These are phyloP conservation scores for Auxenochlorella protothecoides DNA, from an alignment of 139 green algal species.

Conservation along the genomic window DNA sequence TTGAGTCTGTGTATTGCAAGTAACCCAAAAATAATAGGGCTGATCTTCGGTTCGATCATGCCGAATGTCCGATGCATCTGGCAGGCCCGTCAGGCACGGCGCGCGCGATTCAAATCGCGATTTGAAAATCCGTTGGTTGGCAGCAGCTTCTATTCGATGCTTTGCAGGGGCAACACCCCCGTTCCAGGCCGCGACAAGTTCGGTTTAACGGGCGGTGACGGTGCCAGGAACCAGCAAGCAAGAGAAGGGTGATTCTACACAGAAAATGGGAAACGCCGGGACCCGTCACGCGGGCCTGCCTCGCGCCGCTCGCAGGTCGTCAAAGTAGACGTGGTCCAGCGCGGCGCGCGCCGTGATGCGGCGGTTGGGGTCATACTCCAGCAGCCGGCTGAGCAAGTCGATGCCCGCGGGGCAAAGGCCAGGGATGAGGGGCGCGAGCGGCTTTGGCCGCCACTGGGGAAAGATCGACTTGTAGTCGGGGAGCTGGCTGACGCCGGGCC, in stretches of 20 bases:
- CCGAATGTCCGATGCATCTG: too few species aligned
- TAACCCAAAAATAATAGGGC: too few species aligned
- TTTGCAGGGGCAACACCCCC: too few species aligned
- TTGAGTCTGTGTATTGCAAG: too few species aligned
- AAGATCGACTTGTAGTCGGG: constrained; percentile 63
- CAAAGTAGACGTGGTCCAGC: constrained; percentile 67
- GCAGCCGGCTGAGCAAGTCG: constrained; percentile 64
- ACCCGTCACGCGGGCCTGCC: not conserved
- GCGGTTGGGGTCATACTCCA: constrained; percentile 33
- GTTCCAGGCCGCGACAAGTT: too few species aligned
- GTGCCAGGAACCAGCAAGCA: not conserved
- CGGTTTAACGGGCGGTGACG: too few species aligned
- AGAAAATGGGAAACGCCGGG: not conserved
- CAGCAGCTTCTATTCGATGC: too few species aligned
- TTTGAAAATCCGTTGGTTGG: too few species aligned
- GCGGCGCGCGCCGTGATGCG: constrained; percentile 55
- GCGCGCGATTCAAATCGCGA: too few species aligned
- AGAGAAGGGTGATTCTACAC: not conserved
- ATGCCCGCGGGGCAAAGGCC: constrained; percentile 47
- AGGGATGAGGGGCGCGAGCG: constrained; percentile 45
- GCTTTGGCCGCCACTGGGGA: constrained; percentile 10
- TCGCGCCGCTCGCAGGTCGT: constrained; percentile 28
- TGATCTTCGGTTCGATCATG: too few species aligned
- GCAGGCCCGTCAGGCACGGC: too few species aligned
- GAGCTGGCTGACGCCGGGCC: constrained; percentile 40